Evolutionary conservation across 2,329 filamentous ascomycete genomes (phyloP).

Genomic region (Gyromitra esculenta): DNA sequence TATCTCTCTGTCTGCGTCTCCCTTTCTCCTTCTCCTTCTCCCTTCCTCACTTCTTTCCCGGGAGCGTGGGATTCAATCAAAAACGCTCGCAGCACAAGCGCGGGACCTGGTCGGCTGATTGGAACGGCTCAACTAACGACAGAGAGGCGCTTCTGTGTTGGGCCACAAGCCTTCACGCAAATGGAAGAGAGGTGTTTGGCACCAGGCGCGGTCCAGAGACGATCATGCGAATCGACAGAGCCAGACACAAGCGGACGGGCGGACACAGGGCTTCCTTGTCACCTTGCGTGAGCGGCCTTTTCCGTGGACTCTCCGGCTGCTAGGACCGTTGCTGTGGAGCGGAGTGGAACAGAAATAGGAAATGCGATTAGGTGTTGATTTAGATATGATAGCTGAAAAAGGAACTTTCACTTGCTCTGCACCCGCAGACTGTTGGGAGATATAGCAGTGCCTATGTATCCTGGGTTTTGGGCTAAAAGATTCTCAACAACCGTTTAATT

Average conservation of each 20-base stretch:
- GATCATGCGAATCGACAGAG: conserved; percentile 18
- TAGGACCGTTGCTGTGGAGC: background rate
- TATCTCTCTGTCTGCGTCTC: background rate
- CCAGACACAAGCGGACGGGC: background rate
- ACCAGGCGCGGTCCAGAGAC: background rate
- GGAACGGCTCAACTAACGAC: conserved; percentile 2
- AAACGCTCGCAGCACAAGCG: conserved; percentile 11
- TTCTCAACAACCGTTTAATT: background rate
- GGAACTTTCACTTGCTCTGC: conserved; percentile 1
- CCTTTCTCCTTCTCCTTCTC: background rate
- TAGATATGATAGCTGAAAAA: conserved; percentile 6
- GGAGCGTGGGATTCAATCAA: conserved; percentile 21
- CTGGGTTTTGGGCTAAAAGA: background rate
- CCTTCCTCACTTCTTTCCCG: background rate
- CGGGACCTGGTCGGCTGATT: conserved; percentile 44
- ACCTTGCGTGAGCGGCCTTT: conserved; percentile 10
- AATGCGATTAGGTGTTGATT: background rate
- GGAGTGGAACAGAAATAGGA: background rate
- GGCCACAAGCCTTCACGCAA: background rate
- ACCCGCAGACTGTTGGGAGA: conserved; percentile 4
- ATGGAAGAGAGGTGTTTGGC: background rate
- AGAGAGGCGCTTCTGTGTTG: conserved; percentile 8
- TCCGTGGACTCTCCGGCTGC: conserved; percentile 1
- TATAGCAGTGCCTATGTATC: background rate
- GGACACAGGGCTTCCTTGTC: background rate